Evolutionary conservation across 768 basidiomycete genomes (phyloP).

Genomic region (Leccinum uliginosum): DNA sequence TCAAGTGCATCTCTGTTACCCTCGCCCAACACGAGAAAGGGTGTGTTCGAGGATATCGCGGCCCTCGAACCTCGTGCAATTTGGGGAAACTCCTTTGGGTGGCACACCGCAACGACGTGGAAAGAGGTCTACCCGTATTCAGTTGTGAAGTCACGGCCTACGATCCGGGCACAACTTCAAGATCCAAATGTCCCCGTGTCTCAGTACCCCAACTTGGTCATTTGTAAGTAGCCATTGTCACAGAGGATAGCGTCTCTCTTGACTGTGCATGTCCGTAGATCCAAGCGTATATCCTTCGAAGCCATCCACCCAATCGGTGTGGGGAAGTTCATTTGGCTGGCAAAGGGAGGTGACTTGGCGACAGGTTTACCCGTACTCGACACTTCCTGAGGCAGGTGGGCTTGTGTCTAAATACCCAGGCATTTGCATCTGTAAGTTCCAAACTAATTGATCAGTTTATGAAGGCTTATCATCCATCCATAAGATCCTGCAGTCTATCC

Average conservation of each 20-base stretch:
- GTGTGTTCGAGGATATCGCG: conserved; percentile 32
- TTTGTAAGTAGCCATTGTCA: conserved; percentile 23
- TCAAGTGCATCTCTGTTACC: conserved; percentile 38
- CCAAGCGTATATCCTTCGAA: conserved; percentile 28
- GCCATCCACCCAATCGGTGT: neutral
- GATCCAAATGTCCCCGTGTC: conserved; percentile 8
- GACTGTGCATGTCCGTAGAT: conserved; percentile 25
- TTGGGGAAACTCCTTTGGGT: conserved; percentile 25
- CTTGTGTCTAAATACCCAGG: conserved; percentile 12
- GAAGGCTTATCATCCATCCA: conserved; percentile 1
- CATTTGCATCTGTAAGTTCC: conserved; percentile 18
- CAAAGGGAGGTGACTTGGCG: conserved; percentile 12
- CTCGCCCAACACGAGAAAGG: conserved; percentile 55
- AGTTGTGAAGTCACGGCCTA: neutral
- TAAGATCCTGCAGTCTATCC: conserved; percentile 41
- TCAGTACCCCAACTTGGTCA: conserved; percentile 26
- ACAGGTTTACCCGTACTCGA: conserved; percentile 16
- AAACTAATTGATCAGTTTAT: neutral
- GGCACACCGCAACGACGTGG: conserved; percentile 19
- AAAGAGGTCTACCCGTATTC: conserved; percentile 20
- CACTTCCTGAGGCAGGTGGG: conserved; percentile 5
- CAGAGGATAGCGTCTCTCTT: neutral
- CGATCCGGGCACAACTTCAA: conserved; percentile 5
- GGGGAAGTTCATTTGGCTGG: conserved; percentile 23
- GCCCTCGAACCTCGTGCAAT: conserved; percentile 5